Percentiles rank a stretch among this genome's conserved stretches.
These are phyloP conservation scores for Rhodosporidiobolus odoratus DNA, from an alignment of 768 basidiomycete genomes.

Conservation along the genomic window DNA sequence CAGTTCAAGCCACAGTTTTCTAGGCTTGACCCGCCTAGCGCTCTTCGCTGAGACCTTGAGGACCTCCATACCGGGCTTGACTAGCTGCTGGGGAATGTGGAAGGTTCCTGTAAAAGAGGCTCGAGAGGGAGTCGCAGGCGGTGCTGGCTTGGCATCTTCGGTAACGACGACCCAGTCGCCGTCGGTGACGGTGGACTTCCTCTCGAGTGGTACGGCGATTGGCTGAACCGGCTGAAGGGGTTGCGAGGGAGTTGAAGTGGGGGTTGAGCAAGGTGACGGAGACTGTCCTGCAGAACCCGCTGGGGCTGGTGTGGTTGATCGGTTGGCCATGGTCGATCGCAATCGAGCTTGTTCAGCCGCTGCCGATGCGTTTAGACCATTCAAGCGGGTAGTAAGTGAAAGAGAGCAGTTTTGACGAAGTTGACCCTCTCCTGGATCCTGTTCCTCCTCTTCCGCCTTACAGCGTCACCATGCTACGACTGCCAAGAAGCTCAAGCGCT, in stretches of 20 bases:
- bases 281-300: not conserved
- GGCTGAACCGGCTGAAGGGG: not conserved
- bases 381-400: too few relatives aligned
- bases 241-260: not conserved
- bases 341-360: too few relatives aligned
- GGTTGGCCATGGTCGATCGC: too few relatives aligned
- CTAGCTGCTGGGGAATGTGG: constrained; percentile 21
- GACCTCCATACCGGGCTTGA: constrained; percentile 34
- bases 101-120: not conserved
- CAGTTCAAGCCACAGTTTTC: constrained; percentile 33
- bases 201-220: not conserved
- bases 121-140: not conserved
- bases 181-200: not conserved
- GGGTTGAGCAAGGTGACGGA: not conserved
- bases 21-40: constrained; percentile 30
- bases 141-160: not conserved
- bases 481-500: too few relatives aligned
- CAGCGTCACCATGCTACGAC: not conserved
- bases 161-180: constrained; percentile 9
- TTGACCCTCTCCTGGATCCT: too few relatives aligned
- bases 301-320: not conserved
- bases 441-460: too few relatives aligned
- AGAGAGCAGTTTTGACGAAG: too few relatives aligned
- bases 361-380: too few relatives aligned
- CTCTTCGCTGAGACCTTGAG: constrained; percentile 38